Percentiles rank a stretch among this genome's conserved stretches.
Evolutionary conservation across 164 flowering plant species (phyloP).

Genomic region (Brasenia schreberi): DNA sequence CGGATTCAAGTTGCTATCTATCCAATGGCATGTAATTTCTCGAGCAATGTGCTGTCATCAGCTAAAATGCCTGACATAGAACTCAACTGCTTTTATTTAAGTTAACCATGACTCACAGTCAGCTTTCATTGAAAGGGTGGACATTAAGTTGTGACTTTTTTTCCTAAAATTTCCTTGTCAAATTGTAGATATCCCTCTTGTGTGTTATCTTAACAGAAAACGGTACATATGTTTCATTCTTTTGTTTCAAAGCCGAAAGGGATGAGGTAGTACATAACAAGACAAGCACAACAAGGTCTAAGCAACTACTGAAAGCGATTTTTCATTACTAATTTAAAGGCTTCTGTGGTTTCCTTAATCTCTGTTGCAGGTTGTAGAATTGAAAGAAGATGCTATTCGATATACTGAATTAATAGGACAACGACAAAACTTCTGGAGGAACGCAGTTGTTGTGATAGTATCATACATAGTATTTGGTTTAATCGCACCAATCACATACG

Average conservation of each 20-base stretch:
- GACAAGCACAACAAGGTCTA: not conserved
- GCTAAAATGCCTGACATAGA: not conserved
- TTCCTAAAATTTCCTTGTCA: too few species aligned
- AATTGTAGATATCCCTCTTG: too few species aligned
- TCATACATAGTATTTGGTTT: constrained; percentile 48
- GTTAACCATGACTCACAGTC: not conserved
- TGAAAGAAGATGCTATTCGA: constrained; percentile 9
- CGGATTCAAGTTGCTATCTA: not conserved
- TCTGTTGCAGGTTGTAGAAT: not conserved
- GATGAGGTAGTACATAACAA: not conserved
- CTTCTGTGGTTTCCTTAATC: too few species aligned
- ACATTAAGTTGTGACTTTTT: not conserved
- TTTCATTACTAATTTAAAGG: too few species aligned
- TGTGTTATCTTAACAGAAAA: not conserved
- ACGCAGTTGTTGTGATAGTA: constrained; percentile 33
- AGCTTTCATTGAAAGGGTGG: not conserved
- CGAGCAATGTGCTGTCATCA: too few species aligned
- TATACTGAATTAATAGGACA: constrained; percentile 48
- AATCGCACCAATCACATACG: constrained; percentile 33
- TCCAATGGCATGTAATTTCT: too few species aligned
- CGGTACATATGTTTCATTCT: not conserved
- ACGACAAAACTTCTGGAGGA: constrained; percentile 31
- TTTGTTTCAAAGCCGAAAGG: not conserved
- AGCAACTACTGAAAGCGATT: not conserved
- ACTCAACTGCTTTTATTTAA: not conserved